Evolutionary conservation across 2,329 filamentous ascomycete species (phyloP), one percentile per base, ranked within the genome.

Genomic region (Whalleya microplaca): DNA sequence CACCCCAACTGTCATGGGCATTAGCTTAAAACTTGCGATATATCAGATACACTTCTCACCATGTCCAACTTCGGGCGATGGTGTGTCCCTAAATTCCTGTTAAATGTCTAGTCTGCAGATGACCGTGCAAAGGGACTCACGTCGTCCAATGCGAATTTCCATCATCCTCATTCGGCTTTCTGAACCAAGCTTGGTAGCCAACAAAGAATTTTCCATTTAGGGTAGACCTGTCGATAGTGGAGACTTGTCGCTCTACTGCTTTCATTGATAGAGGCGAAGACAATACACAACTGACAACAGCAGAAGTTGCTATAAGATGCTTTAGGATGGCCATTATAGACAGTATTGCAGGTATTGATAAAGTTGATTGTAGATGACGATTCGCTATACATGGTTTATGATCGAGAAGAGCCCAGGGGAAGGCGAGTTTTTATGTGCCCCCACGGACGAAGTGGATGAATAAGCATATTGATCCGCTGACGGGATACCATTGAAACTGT

Each of bases 71-170:
- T 65, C 56, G 1, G 63, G 64, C 12, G 61, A 45, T 4, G 63
- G 62, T 19, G 46, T 59, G 48, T 66, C 51, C 43, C 63, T 66
- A 32, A 3, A 21, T 51, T 27, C 3, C 19, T 21, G 29, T 19
- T 21, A 27, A 48, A 21, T 55, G 48, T 9, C n/a, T 23, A 29
- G 14, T 27, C 43, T 9, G 44, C 2, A 8, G 5, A 2, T 14
- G 6, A 45, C 10, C 4, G 7, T 16, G 14, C 27, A 12, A 19
- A 19, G 14, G 37, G 20, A 21, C 60, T 56, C 42, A 66, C 66
- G 64, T 68, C 9, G 65, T 65, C 66, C 66, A 68, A 55, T 67
- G 66, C 18, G 64, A 67, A 43, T 67, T 68, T 9, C 64, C 64
- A 49, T 67, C 37, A 37, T 64, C 64, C 32, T 65, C 64, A 2